phyloP scores from a whole-genome alignment of 352 stramenopile genomes.

The Pythium volutum region DNA sequence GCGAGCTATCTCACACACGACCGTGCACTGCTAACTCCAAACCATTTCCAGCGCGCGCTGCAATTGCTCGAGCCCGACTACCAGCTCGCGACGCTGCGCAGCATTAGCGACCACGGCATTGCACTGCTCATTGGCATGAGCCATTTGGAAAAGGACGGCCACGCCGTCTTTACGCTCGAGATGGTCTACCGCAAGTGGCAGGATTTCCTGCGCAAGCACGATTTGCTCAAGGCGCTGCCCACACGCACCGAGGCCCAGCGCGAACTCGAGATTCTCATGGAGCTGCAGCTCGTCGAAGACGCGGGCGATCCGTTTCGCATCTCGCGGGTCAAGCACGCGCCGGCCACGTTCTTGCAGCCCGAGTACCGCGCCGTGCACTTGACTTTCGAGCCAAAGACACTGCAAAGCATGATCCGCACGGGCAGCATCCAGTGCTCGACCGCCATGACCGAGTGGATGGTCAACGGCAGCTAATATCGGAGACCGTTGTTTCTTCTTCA shows the following conservation, averaged over 20 bases:
- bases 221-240: constrained; percentile 57
- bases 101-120: constrained; percentile 64
- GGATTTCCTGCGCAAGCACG: constrained; percentile 75
- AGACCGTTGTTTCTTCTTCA: neutral
- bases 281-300: constrained; percentile 70
- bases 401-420: constrained; percentile 74
- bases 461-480: constrained; percentile 40
- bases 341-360: constrained; percentile 48
- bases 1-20: constrained; percentile 43
- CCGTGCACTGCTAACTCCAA: constrained; percentile 32
- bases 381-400: constrained; percentile 63
- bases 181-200: constrained; percentile 84
- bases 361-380: constrained; percentile 76
- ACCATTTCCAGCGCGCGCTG: constrained; percentile 53
- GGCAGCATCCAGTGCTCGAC: constrained; percentile 75
- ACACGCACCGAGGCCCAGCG: constrained; percentile 69
- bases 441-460: constrained; percentile 67
- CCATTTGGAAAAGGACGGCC: constrained; percentile 62
- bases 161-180: constrained; percentile 72
- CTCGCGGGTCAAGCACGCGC: constrained; percentile 42
- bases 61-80: constrained; percentile 67
- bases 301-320: constrained; percentile 73
- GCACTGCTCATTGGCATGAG: constrained; percentile 77
- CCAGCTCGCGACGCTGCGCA: constrained; percentile 67
- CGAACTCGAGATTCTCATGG: constrained; percentile 70